A percentile compares a stretch with the other conserved stretches of the same genome.
phyloP scores from a whole-genome alignment of 2,329 filamentous ascomycete species.

The Xylariaceae sp. region DNA sequence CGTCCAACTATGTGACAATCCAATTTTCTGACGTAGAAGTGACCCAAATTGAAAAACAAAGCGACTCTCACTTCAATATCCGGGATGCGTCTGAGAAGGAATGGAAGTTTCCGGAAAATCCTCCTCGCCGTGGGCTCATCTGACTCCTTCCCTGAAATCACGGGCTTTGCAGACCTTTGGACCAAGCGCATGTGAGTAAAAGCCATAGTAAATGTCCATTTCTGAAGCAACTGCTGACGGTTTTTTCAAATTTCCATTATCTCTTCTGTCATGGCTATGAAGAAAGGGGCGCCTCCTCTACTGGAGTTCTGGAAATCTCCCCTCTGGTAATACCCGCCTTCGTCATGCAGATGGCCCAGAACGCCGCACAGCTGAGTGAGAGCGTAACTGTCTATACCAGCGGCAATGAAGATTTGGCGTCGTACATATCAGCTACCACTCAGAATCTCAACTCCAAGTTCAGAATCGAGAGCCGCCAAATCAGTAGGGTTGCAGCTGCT shows the following conservation, averaged over 20 bases:
- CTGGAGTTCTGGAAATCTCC: conserved; percentile 14
- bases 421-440: too few species aligned
- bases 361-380: conserved; percentile 17
- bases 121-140: conserved; percentile 18
- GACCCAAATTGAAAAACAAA: conserved; percentile 15
- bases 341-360: conserved; percentile 16
- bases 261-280: conserved; percentile 22
- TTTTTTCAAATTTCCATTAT: conserved; percentile 16
- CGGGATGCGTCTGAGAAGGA: conserved; percentile 14
- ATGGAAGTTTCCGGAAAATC: conserved; percentile 17
- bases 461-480: conserved; percentile 22
- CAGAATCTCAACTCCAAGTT: conserved; percentile 11
- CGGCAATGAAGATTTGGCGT: conserved; percentile 15
- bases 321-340: conserved; percentile 7
- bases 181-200: conserved; percentile 16
- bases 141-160: conserved; percentile 15
- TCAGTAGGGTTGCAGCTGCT: conserved; percentile 16
- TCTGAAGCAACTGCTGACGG: background rate
- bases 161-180: conserved; percentile 16
- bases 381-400: conserved; percentile 23
- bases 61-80: conserved; percentile 30
- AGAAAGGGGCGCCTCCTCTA: conserved; percentile 13
- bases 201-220: background rate
- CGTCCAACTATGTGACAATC: conserved; percentile 13
- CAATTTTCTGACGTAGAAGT: conserved; percentile 16